A percentile compares a stretch with the other conserved stretches of the same genome.
These are phyloP conservation scores for Beta macrorhiza DNA, from an alignment of 179 eudicot genomes.

Conservation along the genomic window DNA sequence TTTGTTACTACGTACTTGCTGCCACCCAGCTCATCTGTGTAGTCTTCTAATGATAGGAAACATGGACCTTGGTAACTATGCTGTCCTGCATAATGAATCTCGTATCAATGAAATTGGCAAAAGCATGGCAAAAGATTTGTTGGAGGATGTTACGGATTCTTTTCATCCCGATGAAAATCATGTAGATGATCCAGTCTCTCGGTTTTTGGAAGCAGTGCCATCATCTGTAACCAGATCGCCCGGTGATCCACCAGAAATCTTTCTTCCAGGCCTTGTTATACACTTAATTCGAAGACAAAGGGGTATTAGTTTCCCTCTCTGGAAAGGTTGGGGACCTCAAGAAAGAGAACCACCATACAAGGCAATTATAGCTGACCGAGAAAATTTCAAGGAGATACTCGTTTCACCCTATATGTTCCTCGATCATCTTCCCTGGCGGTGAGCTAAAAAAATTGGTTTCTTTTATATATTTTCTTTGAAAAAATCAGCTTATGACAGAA, in stretches of 20 bases:
- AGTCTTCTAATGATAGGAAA: slow-evolving; percentile 34
- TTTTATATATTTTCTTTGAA: background rate
- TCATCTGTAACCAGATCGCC: slow-evolving; percentile 35
- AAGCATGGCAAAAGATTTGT: slow-evolving; percentile 21
- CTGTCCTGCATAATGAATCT: slow-evolving; percentile 28
- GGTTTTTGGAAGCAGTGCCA: slow-evolving; percentile 54
- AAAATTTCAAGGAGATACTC: slow-evolving; percentile 64
- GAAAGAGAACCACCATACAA: slow-evolving; percentile 38
- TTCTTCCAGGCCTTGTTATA: slow-evolving; percentile 58
- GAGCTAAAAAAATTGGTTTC: background rate
- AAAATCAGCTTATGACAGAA: background rate
- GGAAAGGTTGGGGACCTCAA: slow-evolving; percentile 47
- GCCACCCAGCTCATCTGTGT: background rate
- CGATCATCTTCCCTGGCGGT: slow-evolving; percentile 93
- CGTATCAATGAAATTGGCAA: slow-evolving; percentile 18
- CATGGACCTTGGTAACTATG: slow-evolving; percentile 23
- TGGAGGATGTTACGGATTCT: slow-evolving; percentile 31
- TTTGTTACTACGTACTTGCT: background rate
- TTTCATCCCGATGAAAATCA: slow-evolving; percentile 23
- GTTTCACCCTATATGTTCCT: slow-evolving; percentile 74
- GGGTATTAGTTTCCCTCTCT: slow-evolving; percentile 31
- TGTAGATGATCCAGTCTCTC: slow-evolving; percentile 44
- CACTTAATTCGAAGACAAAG: slow-evolving; percentile 51
- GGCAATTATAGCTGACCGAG: slow-evolving; percentile 58
- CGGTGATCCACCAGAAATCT: slow-evolving; percentile 55